Base-by-base conservation (phyloP, 768 basidiomycete genomes). In the Kwoniella pini region DNA sequence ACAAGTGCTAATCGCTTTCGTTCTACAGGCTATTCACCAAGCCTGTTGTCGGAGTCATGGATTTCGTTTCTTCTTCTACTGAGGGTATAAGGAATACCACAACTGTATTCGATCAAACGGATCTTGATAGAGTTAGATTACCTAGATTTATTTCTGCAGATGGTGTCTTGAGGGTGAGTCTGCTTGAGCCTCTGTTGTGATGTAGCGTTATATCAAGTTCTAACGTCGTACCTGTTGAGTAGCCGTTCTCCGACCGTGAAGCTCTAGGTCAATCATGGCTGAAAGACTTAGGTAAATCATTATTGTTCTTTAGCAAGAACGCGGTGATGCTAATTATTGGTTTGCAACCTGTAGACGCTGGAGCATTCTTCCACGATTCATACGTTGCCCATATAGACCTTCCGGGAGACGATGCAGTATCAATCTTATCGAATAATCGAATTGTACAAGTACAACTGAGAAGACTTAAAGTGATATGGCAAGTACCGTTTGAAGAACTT, bases 61-160 rank as follows among this genome's bases (percentile, higher is more conserved):
- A 99, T 78, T 84, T 99, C 43, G 90, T 94, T 1, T 89, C 94
- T 13, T 97, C 94, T 70, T 86, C 97, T 21, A 87, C 90, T 24
- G 95, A 96, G 83, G 95, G 95, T 26, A 95, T 99, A 64, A 87
- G 96, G 44, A 99, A 99, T 71, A 99, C 96, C 0, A 98, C 96
- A 0, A 98, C 93, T 1, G 95, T 98, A 2, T 99, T 98, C 63
- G 96, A 98, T 76, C 89, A 86, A 63, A 88, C 89, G 12, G 88
- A 88, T 31, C 83, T 93, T 56, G 95, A 97, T 71, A 87, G 94
- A 19, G 85, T 89, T 42, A 83, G 96, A 72, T 80, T 89, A 85
- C 94, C 96, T 12, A 85, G 96, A 54, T 88, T 89, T 66, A 84
- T 91, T 42, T 86, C 93, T 17, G 81, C 86, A 12, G 96, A 99